A percentile compares a stretch with the other conserved stretches of the same genome.
phyloP scores from a whole-genome alignment of 306 rosid genomes.

The Vicia faba region DNA sequence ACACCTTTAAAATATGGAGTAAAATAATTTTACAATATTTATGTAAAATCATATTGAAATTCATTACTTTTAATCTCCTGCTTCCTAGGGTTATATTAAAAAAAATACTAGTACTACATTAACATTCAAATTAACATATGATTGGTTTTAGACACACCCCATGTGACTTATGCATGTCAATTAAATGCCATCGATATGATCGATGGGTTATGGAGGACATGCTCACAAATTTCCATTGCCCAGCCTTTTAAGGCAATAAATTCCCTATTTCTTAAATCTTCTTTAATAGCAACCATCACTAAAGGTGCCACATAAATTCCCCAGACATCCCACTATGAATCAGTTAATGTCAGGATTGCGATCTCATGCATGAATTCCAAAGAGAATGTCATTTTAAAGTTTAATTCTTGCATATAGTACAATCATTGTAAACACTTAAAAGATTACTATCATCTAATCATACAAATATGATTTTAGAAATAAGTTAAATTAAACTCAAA shows the following conservation, averaged over 20 bases:
- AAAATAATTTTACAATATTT: too few relatives aligned
- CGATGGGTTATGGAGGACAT: slow-evolving; percentile 11
- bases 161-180: slow-evolving; percentile 37
- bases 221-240: slow-evolving; percentile 27
- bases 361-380: slow-evolving; percentile 35
- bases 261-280: slow-evolving; percentile 42
- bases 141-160: slow-evolving; percentile 36
- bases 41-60: too few relatives aligned
- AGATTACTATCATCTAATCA: too few relatives aligned
- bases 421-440: too few relatives aligned
- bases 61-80: neutral
- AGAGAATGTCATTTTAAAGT: slow-evolving; percentile 21
- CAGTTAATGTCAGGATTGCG: slow-evolving; percentile 38
- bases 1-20: too few relatives aligned
- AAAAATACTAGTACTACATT: neutral
- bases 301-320: slow-evolving; percentile 45
- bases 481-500: too few relatives aligned
- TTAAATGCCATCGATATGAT: slow-evolving; percentile 34
- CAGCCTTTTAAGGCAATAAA: slow-evolving; percentile 39
- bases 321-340: slow-evolving; percentile 47
- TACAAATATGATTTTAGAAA: too few relatives aligned
- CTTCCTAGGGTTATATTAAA: neutral
- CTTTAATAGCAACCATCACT: slow-evolving; percentile 41
- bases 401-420: too few relatives aligned
- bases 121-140: slow-evolving; percentile 10